These are phyloP conservation scores for Cercophora samala DNA, from an alignment of 495 filamentous ascomycete species.

Conservation along the genomic window DNA sequence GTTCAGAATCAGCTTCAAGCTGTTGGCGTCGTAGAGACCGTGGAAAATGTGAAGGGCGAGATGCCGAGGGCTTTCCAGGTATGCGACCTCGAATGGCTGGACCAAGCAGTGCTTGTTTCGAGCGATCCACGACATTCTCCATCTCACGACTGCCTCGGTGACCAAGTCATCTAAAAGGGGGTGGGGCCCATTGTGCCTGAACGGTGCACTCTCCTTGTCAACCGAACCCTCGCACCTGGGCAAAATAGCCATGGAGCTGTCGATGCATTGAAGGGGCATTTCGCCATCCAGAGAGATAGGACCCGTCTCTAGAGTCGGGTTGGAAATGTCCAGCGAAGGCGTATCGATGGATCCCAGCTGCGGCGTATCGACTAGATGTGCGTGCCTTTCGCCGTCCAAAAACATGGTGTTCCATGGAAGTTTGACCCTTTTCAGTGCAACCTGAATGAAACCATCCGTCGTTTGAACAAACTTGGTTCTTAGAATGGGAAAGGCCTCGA, in stretches of 20 bases:
- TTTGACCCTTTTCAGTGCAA: slow-evolving; percentile 47
- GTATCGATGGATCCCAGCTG: not conserved
- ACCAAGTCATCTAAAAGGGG: not conserved
- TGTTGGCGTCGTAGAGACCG: slow-evolving; percentile 83
- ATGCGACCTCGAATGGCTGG: slow-evolving; percentile 38
- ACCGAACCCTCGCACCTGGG: not conserved
- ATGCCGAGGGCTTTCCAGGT: slow-evolving; percentile 35
- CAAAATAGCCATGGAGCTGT: not conserved
- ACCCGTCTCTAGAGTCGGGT: not conserved
- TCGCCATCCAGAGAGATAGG: not conserved
- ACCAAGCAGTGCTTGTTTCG: slow-evolving; percentile 27
- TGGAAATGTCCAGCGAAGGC: not conserved
- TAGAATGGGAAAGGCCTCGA: slow-evolving; percentile 54
- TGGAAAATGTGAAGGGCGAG: slow-evolving; percentile 73
- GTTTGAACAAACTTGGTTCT: slow-evolving; percentile 64
- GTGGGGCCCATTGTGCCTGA: not conserved
- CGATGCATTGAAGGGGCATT: not conserved
- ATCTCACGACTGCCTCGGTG: slow-evolving; percentile 23
- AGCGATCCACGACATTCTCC: slow-evolving; percentile 43
- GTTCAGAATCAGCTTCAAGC: slow-evolving; percentile 63
- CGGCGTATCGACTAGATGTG: not conserved
- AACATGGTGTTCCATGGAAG: slow-evolving; percentile 45
- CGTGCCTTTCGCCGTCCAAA: not conserved
- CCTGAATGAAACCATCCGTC: slow-evolving; percentile 68
- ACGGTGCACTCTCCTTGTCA: not conserved